Evolutionary conservation across 2,329 filamentous ascomycete species (phyloP), one percentile per base, ranked within the genome.

Genomic region (Diplodia intermedia): DNA sequence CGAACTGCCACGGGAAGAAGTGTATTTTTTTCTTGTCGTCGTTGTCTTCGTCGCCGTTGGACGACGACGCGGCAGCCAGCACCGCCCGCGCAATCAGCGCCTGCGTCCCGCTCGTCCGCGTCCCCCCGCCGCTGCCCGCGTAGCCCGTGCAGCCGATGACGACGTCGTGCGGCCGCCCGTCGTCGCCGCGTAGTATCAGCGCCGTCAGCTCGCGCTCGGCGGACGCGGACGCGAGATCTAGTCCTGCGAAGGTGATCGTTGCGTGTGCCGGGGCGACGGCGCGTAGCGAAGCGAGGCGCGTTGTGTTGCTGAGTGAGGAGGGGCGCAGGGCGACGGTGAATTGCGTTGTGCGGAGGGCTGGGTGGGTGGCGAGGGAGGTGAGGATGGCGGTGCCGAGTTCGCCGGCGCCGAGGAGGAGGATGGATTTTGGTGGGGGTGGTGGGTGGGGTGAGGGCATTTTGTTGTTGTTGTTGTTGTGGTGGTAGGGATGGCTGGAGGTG

Each of bases 1-100:
- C 90, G 75, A 89, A 92, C 75, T 92, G 90, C 90, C 90, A 92
- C 0, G 90, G 90, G 20, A 92, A 83, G 73, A 85, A 92, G 73
- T 75, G 75, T 1, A 75, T 26, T 26, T 26, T 26, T 26, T 26
- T 26, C 23, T 33, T 8, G 5, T 8, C 5, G 69, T 69, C 0
- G 85, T 2, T 2, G 40, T 3, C 3, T 1, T 33, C 3, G 31
- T 8, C 31, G 69, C 70, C 0, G 85, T 5, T 6, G 40, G 40
- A n/a, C 6, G 40, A 0, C 1, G 40, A 43, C 2, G 40, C 23
- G 18, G 43, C 87, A 12, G 77, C 75, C 0, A 91, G 76, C 0
- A 84, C 85, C 0, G 89, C 88, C 12, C 80, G 73, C 0, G 85
- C 78, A 20, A 91, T 78, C 71, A 89, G 90, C 1, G 82, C 70